These are phyloP conservation scores for Pholiota conissans DNA, from an alignment of 768 basidiomycete species.

Conservation along the genomic window DNA sequence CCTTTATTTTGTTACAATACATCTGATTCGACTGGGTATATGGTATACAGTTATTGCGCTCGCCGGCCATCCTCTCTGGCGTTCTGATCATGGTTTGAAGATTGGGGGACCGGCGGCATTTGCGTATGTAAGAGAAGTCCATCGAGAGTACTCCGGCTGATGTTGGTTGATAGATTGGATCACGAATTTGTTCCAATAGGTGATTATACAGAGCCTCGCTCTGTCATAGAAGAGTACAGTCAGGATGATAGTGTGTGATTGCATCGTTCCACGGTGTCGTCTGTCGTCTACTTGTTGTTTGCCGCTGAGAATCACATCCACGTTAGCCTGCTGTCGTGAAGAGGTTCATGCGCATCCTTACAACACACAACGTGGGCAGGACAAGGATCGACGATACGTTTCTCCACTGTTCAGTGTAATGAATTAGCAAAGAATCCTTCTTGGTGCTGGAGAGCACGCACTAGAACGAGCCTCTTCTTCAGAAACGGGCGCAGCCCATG, in stretches of 20 bases:
- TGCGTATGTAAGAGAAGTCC: slow-evolving; percentile 31
- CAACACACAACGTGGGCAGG: background rate
- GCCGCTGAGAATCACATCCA: background rate
- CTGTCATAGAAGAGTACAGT: slow-evolving; percentile 50
- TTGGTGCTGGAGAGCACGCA: background rate
- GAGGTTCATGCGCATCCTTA: background rate
- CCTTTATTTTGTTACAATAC: slow-evolving; percentile 11
- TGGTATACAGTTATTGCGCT: slow-evolving; percentile 25
- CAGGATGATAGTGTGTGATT: background rate
- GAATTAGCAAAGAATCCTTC: background rate
- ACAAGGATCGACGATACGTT: background rate
- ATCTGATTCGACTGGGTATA: background rate
- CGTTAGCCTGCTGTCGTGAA: background rate
- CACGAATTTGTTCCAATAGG: slow-evolving; percentile 38
- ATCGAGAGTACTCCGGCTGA: background rate
- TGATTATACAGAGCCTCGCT: slow-evolving; percentile 39
- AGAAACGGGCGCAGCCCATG: background rate
- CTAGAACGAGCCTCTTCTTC: background rate
- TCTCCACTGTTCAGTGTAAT: background rate
- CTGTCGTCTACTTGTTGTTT: background rate
- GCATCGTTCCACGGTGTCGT: background rate
- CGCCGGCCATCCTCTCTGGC: slow-evolving; percentile 56
- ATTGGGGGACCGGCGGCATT: slow-evolving; percentile 56
- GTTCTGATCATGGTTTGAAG: slow-evolving; percentile 46
- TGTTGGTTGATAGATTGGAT: slow-evolving; percentile 21